These are phyloP conservation scores for Dothistroma pini DNA, from an alignment of 2,329 filamentous ascomycete species.

Conservation along the genomic window DNA sequence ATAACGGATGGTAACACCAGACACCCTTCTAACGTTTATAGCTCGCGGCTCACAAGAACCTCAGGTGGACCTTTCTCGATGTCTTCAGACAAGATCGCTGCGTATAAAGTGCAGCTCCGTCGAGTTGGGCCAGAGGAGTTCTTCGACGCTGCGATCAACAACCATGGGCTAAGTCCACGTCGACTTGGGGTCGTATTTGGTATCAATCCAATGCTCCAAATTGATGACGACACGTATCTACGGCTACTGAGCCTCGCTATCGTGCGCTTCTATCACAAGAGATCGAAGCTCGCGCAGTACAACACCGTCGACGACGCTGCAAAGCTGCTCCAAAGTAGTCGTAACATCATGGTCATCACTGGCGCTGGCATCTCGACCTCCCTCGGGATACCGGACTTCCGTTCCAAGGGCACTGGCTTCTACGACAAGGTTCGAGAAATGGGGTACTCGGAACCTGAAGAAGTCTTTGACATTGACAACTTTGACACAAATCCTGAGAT, in stretches of 20 bases:
- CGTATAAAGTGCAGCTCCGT: conserved; percentile 50
- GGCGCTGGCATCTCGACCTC: conserved; percentile 96
- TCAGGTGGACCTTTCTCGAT: conserved; percentile 18
- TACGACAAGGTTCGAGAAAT: conserved; percentile 80
- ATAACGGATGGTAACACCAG: background rate
- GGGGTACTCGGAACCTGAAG: conserved; percentile 72
- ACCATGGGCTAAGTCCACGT: conserved; percentile 68
- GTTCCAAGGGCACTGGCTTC: conserved; percentile 86
- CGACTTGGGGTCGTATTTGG: conserved; percentile 85
- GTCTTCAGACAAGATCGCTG: conserved; percentile 11
- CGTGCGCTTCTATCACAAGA: conserved; percentile 73
- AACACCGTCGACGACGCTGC: conserved; percentile 89
- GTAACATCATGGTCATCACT: conserved; percentile 89
- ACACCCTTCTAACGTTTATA: background rate
- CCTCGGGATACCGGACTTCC: conserved; percentile 93
- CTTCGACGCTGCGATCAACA: conserved; percentile 66
- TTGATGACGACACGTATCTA: conserved; percentile 68
- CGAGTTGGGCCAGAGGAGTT: conserved; percentile 75
- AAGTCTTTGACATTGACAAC: conserved; percentile 87
- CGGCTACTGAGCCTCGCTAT: conserved; percentile 72
- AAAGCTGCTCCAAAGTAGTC: conserved; percentile 64
- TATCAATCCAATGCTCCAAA: conserved; percentile 59
- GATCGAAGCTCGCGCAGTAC: conserved; percentile 72
- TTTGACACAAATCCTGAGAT: conserved; percentile 83
- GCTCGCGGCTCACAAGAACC: conserved; percentile 8